These are phyloP conservation scores for Petunia secreta DNA, from an alignment of 257 asterid species.

Conservation along the genomic window DNA sequence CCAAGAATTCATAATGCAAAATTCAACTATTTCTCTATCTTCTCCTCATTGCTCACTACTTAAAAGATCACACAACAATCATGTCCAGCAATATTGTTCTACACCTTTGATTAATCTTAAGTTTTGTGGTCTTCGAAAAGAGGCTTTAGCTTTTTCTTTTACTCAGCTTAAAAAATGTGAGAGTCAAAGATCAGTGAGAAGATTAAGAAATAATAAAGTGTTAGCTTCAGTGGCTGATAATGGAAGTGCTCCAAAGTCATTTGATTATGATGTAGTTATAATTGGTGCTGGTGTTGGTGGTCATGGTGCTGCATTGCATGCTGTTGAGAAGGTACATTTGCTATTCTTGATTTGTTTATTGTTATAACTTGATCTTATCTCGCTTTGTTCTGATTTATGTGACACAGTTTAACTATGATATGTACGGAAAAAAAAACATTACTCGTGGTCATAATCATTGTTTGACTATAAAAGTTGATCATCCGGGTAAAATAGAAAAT, in stretches of 20 bases:
- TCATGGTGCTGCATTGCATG: constrained; percentile 97
- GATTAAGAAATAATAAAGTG: constrained; percentile 25
- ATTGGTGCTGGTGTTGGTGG: constrained; percentile 99
- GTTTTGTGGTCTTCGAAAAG: constrained; percentile 81
- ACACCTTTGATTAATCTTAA: constrained; percentile 43
- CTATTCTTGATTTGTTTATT: background rate
- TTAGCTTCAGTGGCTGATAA: constrained; percentile 53
- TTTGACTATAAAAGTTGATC: no score
- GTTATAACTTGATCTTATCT: background rate
- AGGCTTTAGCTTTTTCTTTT: constrained; percentile 47
- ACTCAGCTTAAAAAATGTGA: constrained; percentile 33
- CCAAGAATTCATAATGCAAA: constrained; percentile 51
- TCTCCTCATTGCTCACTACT: constrained; percentile 40
- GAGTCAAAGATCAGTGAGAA: constrained; percentile 27
- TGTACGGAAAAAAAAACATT: no score
- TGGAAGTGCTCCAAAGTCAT: constrained; percentile 57
- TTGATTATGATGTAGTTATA: constrained; percentile 91
- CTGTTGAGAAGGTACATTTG: constrained; percentile 71
- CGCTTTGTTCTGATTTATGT: background rate
- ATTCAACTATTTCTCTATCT: constrained; percentile 59
- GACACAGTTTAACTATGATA: no score
- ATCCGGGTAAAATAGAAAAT: no score
- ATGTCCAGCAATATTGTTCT: constrained; percentile 35
- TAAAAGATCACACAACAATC: background rate
- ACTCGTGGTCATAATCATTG: no score